Evolutionary conservation across 2,329 filamentous ascomycete species (phyloP), one percentile per base, ranked within the genome.

Genomic region (Penicillium aurantiogriseum): DNA sequence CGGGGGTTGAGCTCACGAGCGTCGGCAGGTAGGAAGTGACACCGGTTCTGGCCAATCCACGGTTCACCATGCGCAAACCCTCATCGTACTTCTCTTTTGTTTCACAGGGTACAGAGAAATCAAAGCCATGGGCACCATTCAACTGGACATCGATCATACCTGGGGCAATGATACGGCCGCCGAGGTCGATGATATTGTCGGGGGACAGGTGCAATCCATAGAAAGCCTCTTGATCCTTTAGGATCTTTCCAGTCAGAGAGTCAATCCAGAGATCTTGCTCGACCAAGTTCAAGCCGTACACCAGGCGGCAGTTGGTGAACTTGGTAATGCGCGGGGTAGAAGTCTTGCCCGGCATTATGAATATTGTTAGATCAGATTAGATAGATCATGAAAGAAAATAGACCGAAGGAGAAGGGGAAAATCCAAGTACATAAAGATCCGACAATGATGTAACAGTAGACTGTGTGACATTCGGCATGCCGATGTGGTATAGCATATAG

Each of bases 71-170:
- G 62, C 80, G 81, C 49, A 96, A 78, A n/a, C 85, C 86, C 72
- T 90, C 88, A 57, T 84, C 83, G 68, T 95, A 96, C 51, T 83
- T 80, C 31, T 80, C 76, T 75, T 83, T 85, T 67, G 88, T 85
- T 17, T 87, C 74, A 35, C 74, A 81, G n/a, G 89, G 85, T 10
- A 91, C 80, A 1, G 91, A 94, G 74, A 95, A 96, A 78, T 96
- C 93, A 80, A 96, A 95, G 56, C 92, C 92, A 68, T 92, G 93
- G 10, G 90, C 92, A 47, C 92, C 92, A 69, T 97, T 97, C 65
- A 97, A 86, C 75, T 97, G 92, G 51, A 89, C 88, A 64, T 97
- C 92, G 66, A 97, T 94, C 70, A 97, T 83, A 27, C 92, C 92
- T 0, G 92, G 91, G 0, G 89, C 86, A 21, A 97, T 73, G 63